Conservation (phyloP, 176 grass and related monocot species). For the Rhynchospora tenuis region DNA sequence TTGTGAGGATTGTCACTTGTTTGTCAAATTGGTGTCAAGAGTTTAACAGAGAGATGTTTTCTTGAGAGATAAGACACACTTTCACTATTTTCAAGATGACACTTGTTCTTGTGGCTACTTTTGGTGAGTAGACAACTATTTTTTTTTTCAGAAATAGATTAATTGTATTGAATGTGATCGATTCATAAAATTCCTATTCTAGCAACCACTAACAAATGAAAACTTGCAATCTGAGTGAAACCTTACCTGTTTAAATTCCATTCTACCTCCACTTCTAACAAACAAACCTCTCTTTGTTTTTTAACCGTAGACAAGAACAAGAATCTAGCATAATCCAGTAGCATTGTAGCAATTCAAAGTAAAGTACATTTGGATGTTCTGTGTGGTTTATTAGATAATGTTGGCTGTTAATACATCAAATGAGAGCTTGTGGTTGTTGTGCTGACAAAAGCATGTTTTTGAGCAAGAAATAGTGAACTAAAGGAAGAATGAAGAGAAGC, state of each 20-base stretch:
- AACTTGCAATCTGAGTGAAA: neutral
- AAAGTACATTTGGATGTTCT: no score
- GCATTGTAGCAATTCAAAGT: neutral
- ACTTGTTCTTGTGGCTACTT: slow-evolving; percentile 34
- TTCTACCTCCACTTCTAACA: neutral
- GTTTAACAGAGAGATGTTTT: slow-evolving; percentile 34
- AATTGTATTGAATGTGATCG: neutral
- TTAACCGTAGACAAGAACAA: no score
- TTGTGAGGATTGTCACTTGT: slow-evolving; percentile 38
- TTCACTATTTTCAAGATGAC: slow-evolving; percentile 35
- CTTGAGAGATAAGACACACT: slow-evolving; percentile 29
- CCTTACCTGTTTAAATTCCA: neutral
- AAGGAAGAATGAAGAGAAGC: no score
- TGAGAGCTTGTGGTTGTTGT: no score
- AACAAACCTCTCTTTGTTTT: neutral
- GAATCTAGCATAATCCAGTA: no score
- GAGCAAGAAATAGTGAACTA: no score
- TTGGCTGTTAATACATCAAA: no score
- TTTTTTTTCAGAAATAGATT: neutral
- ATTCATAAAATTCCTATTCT: no score
- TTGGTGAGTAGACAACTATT: slow-evolving; percentile 21
- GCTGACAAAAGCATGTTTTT: no score
- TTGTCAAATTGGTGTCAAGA: slow-evolving; percentile 33
- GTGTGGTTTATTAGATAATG: no score
- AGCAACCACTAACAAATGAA: neutral